These are phyloP conservation scores for Metschnikowia koreensis DNA, from an alignment of 805 yeast species.

Conservation along the genomic window DNA sequence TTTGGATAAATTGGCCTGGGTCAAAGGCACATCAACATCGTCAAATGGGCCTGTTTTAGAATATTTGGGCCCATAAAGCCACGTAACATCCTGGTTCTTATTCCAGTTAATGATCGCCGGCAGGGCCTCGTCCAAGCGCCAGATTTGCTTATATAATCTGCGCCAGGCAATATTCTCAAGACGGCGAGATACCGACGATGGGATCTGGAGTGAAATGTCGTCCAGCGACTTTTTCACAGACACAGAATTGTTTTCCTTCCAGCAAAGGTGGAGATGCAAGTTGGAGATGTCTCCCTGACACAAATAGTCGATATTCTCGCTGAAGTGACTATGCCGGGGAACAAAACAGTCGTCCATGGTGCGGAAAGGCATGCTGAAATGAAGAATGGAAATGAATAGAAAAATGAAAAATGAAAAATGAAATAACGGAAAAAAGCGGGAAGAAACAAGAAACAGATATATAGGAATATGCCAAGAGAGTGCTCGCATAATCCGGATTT, in stretches of 20 bases:
- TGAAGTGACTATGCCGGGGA: constrained; percentile 6
- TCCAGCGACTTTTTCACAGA: constrained; percentile 19
- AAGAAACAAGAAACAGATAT: not conserved
- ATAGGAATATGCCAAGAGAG: not conserved
- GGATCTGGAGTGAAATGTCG: constrained; percentile 20
- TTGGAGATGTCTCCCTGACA: constrained; percentile 14
- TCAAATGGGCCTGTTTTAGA: not conserved
- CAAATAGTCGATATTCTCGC: constrained; percentile 35
- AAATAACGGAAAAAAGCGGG: not conserved
- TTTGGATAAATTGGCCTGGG: constrained; percentile 8
- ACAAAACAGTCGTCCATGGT: constrained; percentile 16
- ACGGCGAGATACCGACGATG: constrained; percentile 25
- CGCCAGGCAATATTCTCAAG: constrained; percentile 42
- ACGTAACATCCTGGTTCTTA: constrained; percentile 53
- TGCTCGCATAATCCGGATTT: not conserved
- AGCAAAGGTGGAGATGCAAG: constrained; percentile 24
- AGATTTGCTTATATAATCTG: constrained; percentile 33
- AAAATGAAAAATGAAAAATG: not conserved
- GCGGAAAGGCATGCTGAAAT: constrained; percentile 3
- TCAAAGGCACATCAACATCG: constrained; percentile 3
- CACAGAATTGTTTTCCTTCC: constrained; percentile 23
- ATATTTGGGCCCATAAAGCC: constrained; percentile 52
- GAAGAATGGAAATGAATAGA: not conserved
- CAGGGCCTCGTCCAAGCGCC: constrained; percentile 28
- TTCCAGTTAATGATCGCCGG: constrained; percentile 53